phyloP scores from a whole-genome alignment of 495 filamentous ascomycete species.

The Pyrenula aspistea region DNA sequence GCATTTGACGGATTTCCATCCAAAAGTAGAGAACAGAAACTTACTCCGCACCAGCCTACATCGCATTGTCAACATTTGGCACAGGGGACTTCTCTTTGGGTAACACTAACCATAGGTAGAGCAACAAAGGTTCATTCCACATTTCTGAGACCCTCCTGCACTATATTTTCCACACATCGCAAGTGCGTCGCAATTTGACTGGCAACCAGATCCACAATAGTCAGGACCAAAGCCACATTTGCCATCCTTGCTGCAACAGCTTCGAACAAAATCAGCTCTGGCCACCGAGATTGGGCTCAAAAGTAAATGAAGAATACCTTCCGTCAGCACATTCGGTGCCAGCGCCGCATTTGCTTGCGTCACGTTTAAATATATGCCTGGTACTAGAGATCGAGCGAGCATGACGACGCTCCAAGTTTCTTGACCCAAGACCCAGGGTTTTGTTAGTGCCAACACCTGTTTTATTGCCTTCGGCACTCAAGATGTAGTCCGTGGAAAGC shows the following conservation, averaged over 20 bases:
- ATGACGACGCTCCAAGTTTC: not conserved
- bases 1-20: not conserved
- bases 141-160: slow-evolving; percentile 5
- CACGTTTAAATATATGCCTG: not conserved
- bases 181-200: slow-evolving; percentile 6
- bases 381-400: not conserved
- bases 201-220: slow-evolving; percentile 3
- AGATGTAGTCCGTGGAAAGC: not conserved
- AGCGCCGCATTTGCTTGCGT: not conserved
- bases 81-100: not conserved
- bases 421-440: not conserved
- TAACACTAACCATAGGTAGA: not conserved
- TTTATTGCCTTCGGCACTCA: not conserved
- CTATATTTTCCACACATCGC: slow-evolving; percentile 11
- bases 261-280: not conserved
- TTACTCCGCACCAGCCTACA: not conserved
- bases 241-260: slow-evolving; percentile 8
- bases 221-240: slow-evolving; percentile 14
- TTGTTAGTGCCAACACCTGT: not conserved
- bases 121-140: slow-evolving; percentile 13
- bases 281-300: not conserved
- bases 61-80: slow-evolving; percentile 3
- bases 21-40: not conserved
- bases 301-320: not conserved
- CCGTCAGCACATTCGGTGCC: not conserved